Evolutionary conservation across 2,329 filamentous ascomycete genomes (phyloP).

Genomic region (Decorospora gaudefroyi): DNA sequence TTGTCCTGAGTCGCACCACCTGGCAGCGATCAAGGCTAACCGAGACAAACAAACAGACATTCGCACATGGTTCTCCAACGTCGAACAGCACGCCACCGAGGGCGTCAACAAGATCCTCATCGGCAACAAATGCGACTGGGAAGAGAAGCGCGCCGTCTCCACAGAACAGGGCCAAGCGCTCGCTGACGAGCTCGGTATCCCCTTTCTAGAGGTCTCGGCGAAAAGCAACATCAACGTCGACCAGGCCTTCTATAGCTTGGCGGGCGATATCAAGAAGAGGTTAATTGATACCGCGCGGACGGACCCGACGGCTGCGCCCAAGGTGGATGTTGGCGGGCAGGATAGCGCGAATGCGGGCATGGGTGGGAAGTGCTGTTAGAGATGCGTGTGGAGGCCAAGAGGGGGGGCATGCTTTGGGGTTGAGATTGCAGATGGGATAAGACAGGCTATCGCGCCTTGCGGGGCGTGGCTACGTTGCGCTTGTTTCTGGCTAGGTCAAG

Average conservation of each 20-base stretch:
- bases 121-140: slow-evolving; percentile 99
- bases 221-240: slow-evolving; percentile 99
- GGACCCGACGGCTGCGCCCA: slow-evolving; percentile 53
- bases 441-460: slow-evolving; percentile 1
- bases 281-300: slow-evolving; percentile 89
- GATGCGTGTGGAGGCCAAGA: background rate
- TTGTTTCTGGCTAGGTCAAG: slow-evolving; percentile 6
- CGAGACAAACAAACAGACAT: slow-evolving; percentile 73
- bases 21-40: slow-evolving; percentile 26
- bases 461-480: background rate
- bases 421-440: slow-evolving; percentile 2
- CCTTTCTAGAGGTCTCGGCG: slow-evolving; percentile 96
- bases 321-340: slow-evolving; percentile 44
- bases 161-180: slow-evolving; percentile 92
- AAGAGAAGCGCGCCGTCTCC: slow-evolving; percentile 94
- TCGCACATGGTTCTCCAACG: slow-evolving; percentile 98
- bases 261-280: slow-evolving; percentile 96
- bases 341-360: slow-evolving; percentile 33
- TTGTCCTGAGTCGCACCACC: slow-evolving; percentile 19
- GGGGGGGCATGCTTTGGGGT: background rate
- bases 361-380: slow-evolving; percentile 49
- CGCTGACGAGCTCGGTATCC: slow-evolving; percentile 93
- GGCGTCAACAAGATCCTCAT: slow-evolving; percentile 99
- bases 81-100: slow-evolving; percentile 96
- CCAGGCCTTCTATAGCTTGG: slow-evolving; percentile 95